phyloP scores from a whole-genome alignment of 495 filamentous ascomycete species.

The Xylaria cubensis region DNA sequence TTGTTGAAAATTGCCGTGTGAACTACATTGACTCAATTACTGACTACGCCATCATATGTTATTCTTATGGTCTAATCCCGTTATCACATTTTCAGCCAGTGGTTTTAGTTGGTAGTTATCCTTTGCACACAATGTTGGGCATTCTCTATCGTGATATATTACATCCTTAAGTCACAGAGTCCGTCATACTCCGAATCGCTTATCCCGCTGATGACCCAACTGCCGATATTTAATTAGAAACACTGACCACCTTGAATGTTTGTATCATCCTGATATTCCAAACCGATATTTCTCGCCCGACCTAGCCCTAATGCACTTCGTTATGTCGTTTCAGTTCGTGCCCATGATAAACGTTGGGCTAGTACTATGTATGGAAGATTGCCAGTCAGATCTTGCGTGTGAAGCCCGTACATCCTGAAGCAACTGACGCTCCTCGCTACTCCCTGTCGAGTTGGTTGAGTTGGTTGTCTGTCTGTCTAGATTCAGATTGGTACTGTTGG shows the following conservation, averaged over 20 bases:
- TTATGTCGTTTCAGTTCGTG: slow-evolving; percentile 5
- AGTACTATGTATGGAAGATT: neutral
- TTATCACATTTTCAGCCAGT: neutral
- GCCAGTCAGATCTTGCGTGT: slow-evolving; percentile 16
- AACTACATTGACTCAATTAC: neutral
- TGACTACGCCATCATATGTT: neutral
- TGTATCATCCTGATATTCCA: neutral
- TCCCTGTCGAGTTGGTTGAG: slow-evolving; percentile 1
- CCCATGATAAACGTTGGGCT: slow-evolving; percentile 12
- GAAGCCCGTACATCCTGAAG: slow-evolving; percentile 16
- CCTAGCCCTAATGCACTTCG: neutral
- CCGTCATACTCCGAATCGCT: neutral
- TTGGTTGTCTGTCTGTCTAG: slow-evolving; percentile 30
- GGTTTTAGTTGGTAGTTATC: neutral
- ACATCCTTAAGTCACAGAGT: neutral
- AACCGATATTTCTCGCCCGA: neutral
- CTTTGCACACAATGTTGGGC: neutral
- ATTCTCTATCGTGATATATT: slow-evolving; percentile 13
- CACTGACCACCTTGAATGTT: neutral
- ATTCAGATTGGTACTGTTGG: slow-evolving; percentile 18
- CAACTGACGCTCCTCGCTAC: slow-evolving; percentile 25
- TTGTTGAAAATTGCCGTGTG: neutral
- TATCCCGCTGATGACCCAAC: neutral
- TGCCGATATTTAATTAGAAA: neutral
- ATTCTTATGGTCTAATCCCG: neutral